phyloP scores from a whole-genome alignment of 768 basidiomycete genomes.

The Tricholoma matsutake region DNA sequence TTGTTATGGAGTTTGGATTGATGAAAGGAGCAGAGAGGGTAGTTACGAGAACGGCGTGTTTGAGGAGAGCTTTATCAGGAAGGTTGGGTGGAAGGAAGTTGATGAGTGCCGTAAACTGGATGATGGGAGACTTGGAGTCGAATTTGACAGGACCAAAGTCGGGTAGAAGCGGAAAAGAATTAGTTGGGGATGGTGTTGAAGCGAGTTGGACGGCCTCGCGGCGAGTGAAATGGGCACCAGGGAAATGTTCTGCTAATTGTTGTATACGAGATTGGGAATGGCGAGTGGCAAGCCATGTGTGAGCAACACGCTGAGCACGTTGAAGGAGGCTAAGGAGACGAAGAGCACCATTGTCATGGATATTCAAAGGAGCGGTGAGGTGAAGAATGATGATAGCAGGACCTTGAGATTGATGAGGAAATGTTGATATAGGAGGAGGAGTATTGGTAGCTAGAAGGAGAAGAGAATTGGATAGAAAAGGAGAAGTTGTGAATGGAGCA shows the following conservation, averaged over 20 bases:
- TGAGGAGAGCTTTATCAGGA: slow-evolving; percentile 40
- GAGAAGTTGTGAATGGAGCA: slow-evolving; percentile 32
- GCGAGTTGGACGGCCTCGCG: slow-evolving; percentile 20
- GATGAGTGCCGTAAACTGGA: slow-evolving; percentile 39
- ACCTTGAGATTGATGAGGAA: background rate
- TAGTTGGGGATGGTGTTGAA: background rate
- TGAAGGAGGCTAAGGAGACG: slow-evolving; percentile 40
- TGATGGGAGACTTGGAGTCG: background rate
- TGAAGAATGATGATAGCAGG: slow-evolving; percentile 31
- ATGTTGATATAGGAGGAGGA: slow-evolving; percentile 28
- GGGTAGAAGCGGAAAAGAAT: background rate
- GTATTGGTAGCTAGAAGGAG: slow-evolving; percentile 41
- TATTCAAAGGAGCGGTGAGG: slow-evolving; percentile 29
- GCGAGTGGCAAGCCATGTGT: slow-evolving; percentile 20
- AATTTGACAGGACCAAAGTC: too few relatives aligned
- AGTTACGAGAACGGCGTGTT: slow-evolving; percentile 42
- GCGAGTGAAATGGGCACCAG: slow-evolving; percentile 33
- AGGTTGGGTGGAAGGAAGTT: slow-evolving; percentile 39
- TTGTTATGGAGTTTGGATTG: slow-evolving; percentile 13
- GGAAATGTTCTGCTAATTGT: slow-evolving; percentile 32
- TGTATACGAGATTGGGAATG: slow-evolving; percentile 19
- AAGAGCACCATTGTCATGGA: slow-evolving; percentile 36
- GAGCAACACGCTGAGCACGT: slow-evolving; percentile 36
- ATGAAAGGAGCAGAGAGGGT: slow-evolving; percentile 39
- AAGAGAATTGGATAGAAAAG: slow-evolving; percentile 30